Base-by-base conservation (phyloP, 73 alveolate species). In the Paramecium pentaurelia region DNA sequence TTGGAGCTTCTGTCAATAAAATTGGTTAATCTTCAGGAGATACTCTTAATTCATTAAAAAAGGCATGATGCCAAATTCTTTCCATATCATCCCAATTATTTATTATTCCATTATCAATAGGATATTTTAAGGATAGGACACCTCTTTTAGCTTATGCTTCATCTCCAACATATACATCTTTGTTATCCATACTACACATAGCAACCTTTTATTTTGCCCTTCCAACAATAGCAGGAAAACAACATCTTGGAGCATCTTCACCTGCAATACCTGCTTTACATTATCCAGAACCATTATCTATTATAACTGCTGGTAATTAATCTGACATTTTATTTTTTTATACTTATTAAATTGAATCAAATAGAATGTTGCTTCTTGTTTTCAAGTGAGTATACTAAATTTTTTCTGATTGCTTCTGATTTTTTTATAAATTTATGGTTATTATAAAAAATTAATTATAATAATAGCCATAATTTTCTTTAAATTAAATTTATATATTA, bases 191-290 rank as follows among this genome's bases (percentile, higher is more conserved):
- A 27, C 98, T 98, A 1, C 98, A 99, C 98, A 96, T 97, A 89
- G 97, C 95, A 12, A 99, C 99, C 45, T 98, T 98, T 95, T 96
- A 97, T 95, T 98, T 98, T 38, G 99, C 98, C 73, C 99, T 95
- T 58, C 99, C 99, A 40, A 98, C 99, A 51, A 98, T 94, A 95
- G 99, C 92, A 4, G 99, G 99, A 97, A 99, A 99, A 93, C 96
- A 97, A 12, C 96, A 94, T 71, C 98, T 96, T 18, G 99, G 99
- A 14, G 97, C 98, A 59, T 98, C 99, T 75, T 98, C 99, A 20
- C 99, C 99, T 22, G 99, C 97, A 54, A 97, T 95, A 40, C 99
- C 99, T 38, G 99, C 99, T 96, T 98, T 98, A 94, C 98, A 94
- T 93, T 90, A 86, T 34, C 98, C 99, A 32, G 98, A 95, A n/a